phyloP scores from a whole-genome alignment of 139 green algal genomes.

The Volvox reticuliferus region DNA sequence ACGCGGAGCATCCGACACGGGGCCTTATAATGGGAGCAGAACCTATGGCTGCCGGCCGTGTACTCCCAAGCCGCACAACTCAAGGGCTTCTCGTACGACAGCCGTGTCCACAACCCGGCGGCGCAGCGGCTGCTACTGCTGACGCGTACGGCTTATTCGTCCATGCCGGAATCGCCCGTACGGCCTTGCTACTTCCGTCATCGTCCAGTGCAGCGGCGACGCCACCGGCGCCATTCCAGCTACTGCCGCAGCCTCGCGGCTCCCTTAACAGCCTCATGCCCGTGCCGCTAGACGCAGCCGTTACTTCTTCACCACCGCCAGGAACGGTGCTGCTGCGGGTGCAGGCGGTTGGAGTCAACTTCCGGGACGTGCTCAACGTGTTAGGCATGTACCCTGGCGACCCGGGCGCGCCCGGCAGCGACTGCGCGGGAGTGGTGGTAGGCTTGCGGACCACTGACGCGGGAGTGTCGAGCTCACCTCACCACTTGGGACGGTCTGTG shows the following conservation, averaged over 20 bases:
- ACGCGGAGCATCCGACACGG: constrained; percentile 54
- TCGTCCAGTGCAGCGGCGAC: neutral
- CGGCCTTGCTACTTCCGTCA: constrained; percentile 29
- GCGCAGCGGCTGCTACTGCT: neutral
- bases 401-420: constrained; percentile 71
- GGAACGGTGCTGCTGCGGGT: constrained; percentile 65
- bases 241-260: constrained; percentile 64
- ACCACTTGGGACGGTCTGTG: constrained; percentile 70
- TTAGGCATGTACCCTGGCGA: constrained; percentile 78
- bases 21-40: neutral
- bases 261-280: constrained; percentile 64
- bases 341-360: constrained; percentile 80
- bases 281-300: constrained; percentile 19
- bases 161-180: neutral
- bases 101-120: neutral
- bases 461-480: too few relatives aligned
- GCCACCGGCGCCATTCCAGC: constrained; percentile 34
- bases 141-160: constrained; percentile 22
- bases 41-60: neutral
- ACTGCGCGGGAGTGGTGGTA: constrained; percentile 69
- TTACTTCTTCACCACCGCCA: neutral
- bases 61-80: too few relatives aligned
- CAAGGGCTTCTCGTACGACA: neutral
- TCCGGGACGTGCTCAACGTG: constrained; percentile 82
- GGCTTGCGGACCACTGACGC: neutral